Percentiles rank a stretch among this genome's conserved stretches.
Conservation (phyloP, 106 monocot species). For the Acanthochlamys bracteata region DNA sequence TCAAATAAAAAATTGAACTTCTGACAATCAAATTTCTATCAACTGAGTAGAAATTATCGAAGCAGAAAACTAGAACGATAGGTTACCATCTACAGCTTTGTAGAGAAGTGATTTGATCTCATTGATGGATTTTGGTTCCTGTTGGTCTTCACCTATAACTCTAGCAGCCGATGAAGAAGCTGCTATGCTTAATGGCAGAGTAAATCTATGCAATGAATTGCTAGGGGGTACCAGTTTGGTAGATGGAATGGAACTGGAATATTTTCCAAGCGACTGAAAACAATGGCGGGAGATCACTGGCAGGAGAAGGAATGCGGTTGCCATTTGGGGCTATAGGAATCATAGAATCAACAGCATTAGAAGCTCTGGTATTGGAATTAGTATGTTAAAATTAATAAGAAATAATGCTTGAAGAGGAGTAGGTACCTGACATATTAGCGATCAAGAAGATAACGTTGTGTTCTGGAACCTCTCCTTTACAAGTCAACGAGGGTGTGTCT, state of each 20-base stretch:
- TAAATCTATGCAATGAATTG: neutral
- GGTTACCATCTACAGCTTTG: constrained; percentile 26
- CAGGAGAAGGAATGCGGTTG: neutral
- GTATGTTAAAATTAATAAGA: too few species aligned
- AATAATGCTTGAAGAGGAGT: too few species aligned
- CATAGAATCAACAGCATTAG: too few species aligned
- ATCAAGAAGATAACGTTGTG: too few species aligned
- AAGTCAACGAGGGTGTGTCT: too few species aligned
- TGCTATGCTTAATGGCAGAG: neutral
- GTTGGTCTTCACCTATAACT: neutral
- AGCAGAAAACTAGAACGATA: neutral
- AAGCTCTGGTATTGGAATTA: too few species aligned
- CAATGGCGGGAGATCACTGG: constrained; percentile 2
- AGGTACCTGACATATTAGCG: too few species aligned
- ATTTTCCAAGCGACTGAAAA: too few species aligned
- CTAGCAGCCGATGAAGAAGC: neutral
- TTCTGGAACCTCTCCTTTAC: too few species aligned
- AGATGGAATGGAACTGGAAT: neutral
- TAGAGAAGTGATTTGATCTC: constrained; percentile 35
- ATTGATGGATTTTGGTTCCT: neutral
- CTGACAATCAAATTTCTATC: too few species aligned
- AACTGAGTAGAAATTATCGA: neutral
- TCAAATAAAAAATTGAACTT: constrained; percentile 4
- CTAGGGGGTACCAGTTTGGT: neutral
- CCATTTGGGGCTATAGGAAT: too few species aligned